Base-by-base conservation (phyloP, 306 rosid genomes). In the Quercus aquifolioides region DNA sequence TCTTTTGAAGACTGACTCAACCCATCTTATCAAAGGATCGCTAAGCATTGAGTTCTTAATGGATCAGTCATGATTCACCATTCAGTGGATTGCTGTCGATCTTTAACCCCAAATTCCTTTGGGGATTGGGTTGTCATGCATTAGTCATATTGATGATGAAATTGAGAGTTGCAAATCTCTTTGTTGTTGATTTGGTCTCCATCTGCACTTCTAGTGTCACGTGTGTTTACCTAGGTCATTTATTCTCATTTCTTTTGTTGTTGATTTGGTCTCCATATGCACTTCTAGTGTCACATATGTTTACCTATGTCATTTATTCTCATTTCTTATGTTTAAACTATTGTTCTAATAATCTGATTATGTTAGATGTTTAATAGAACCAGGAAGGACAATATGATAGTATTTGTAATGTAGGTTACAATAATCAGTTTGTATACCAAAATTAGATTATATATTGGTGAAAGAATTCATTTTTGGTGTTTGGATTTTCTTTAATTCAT, bases 311-410 rank as follows among this genome's bases (percentile, higher is more conserved):
- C 0, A 5, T 30, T 30, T 30, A 30, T 30, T 30, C 33, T 30
- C 30, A 30, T 31, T 33, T 33, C 6, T 6, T 33, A 33, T 23
- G 23, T 23, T 23, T 23, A 23, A 23, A 23, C 23, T 23, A 23
- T 23, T 0, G 23, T 23, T 23, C 23, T 23, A 23, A 23, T 23
- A 23, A 23, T 79, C 73, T 78, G 90, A 75, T 83, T 78, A 68
- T 82, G 88, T 63, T 30, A 82, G 88, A 82, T 75, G 78, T 79
- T 77, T 84, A 82, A 85, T 84, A 88, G 92, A 82, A 84, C 85
- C 59, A 51, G 20, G 15, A 65, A 63, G 17, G 46, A 69, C 75
- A 73, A 78, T 88, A 85, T 88, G 84, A 65, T 85, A 81, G 89
- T 68, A 63, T 80, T 78, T 84, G 86, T 85, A 78, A 72, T 79